Conservation (phyloP, 2,329 filamentous ascomycete species). For the Xylariomycetidae sp. region DNA sequence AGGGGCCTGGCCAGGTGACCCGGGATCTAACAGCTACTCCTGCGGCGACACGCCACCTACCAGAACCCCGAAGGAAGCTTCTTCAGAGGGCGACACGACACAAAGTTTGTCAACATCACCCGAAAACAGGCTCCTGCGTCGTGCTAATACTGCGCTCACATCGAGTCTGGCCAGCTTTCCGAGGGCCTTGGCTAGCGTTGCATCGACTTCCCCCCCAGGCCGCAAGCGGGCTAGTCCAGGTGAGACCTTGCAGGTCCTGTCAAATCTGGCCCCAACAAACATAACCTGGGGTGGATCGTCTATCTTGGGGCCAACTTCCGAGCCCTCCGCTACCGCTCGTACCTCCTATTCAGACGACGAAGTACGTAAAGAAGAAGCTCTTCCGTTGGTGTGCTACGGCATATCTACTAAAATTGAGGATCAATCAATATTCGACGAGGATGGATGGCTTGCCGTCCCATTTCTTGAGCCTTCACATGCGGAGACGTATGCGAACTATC, state of each 20-base stretch:
- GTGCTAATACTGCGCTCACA: slow-evolving; percentile 51
- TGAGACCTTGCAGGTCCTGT: slow-evolving; percentile 55
- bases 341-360: slow-evolving; percentile 54
- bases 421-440: slow-evolving; percentile 63
- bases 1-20: slow-evolving; percentile 46
- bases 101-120: slow-evolving; percentile 57
- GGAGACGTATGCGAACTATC: slow-evolving; percentile 53
- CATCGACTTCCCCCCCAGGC: slow-evolving; percentile 37
- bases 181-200: slow-evolving; percentile 34
- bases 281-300: slow-evolving; percentile 48
- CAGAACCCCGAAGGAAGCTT: slow-evolving; percentile 40
- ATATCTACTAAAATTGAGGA: slow-evolving; percentile 55
- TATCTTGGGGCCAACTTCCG: slow-evolving; percentile 34
- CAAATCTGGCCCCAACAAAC: slow-evolving; percentile 48
- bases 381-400: slow-evolving; percentile 45
- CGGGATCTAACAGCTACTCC: slow-evolving; percentile 54
- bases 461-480: slow-evolving; percentile 50
- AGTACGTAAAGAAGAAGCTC: slow-evolving; percentile 38
- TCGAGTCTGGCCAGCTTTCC: slow-evolving; percentile 52
- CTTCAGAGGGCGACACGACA: slow-evolving; percentile 41
- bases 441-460: slow-evolving; percentile 58
- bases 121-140: slow-evolving; percentile 47
- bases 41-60: slow-evolving; percentile 58
- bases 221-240: slow-evolving; percentile 57
- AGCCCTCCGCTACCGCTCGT: slow-evolving; percentile 42